phyloP scores from a whole-genome alignment of 768 basidiomycete genomes.

The Phallus indusiatus region DNA sequence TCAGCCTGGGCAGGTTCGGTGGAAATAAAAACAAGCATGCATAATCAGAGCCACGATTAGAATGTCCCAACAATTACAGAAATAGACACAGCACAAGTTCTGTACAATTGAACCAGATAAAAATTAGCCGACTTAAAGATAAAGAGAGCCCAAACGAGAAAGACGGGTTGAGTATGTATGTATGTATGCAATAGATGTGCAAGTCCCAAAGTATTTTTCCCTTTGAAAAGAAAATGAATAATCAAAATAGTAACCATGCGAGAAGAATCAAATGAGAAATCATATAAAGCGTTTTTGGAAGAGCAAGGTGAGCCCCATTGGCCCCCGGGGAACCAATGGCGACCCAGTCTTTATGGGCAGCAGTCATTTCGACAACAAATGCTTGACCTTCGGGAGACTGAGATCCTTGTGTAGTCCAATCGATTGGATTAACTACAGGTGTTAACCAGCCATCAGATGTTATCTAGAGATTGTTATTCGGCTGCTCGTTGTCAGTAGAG shows the following conservation, averaged over 20 bases:
- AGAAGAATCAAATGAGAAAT: background rate
- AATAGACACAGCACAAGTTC: too few relatives aligned
- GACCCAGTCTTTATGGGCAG: constrained; percentile 71
- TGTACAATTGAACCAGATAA: too few relatives aligned
- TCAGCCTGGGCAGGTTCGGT: too few relatives aligned
- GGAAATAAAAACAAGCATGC: too few relatives aligned
- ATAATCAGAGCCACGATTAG: too few relatives aligned
- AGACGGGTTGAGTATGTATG: too few relatives aligned
- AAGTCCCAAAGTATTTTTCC: too few relatives aligned
- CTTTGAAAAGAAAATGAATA: too few relatives aligned
- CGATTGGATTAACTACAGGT: constrained; percentile 68
- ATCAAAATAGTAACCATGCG: background rate
- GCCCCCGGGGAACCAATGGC: constrained; percentile 41
- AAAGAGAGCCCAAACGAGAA: too few relatives aligned
- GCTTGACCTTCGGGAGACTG: constrained; percentile 70
- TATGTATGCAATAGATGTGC: too few relatives aligned
- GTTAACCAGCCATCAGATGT: constrained; percentile 54
- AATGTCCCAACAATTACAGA: too few relatives aligned
- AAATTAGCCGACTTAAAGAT: too few relatives aligned
- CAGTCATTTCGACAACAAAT: constrained; percentile 66
- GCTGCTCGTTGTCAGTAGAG: constrained; percentile 4
- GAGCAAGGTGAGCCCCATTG: constrained; percentile 18
- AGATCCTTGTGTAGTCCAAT: constrained; percentile 35
- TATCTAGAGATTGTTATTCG: constrained; percentile 27
- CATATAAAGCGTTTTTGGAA: background rate